Conservation (phyloP, 352 stramenopile species). For the Blastocystis sp. region DNA sequence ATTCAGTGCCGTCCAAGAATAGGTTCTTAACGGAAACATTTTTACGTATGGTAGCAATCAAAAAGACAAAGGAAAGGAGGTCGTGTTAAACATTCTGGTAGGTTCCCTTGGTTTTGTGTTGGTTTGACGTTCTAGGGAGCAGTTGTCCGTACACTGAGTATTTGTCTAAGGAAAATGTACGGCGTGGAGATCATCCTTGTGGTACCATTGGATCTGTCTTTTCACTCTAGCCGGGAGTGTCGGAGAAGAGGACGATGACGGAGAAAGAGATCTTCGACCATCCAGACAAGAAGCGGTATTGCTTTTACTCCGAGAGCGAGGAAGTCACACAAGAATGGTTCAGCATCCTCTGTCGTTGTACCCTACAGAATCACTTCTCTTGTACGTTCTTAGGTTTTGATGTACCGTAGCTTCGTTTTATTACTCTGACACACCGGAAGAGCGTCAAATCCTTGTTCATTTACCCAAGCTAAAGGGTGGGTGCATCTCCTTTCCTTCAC, state of each 20-base stretch:
- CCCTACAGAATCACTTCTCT: slow-evolving; percentile 39
- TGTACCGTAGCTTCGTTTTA: slow-evolving; percentile 34
- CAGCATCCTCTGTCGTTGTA: slow-evolving; percentile 50
- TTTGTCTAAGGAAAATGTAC: slow-evolving; percentile 53
- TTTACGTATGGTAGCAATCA: slow-evolving; percentile 56
- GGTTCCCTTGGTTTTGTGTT: neutral
- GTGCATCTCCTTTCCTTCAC: neutral
- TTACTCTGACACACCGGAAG: slow-evolving; percentile 34
- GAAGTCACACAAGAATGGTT: slow-evolving; percentile 55
- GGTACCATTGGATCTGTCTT: neutral
- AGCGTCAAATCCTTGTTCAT: slow-evolving; percentile 22
- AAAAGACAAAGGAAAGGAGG: slow-evolving; percentile 47
- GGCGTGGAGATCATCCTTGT: slow-evolving; percentile 55
- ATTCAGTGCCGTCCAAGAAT: neutral
- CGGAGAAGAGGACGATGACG: neutral
- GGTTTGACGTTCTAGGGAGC: slow-evolving; percentile 21
- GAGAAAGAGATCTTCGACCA: slow-evolving; percentile 45
- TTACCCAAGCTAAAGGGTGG: slow-evolving; percentile 36
- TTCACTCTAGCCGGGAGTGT: slow-evolving; percentile 32
- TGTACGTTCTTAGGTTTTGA: neutral
- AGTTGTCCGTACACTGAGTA: slow-evolving; percentile 34
- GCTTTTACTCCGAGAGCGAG: slow-evolving; percentile 54
- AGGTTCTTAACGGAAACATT: slow-evolving; percentile 43
- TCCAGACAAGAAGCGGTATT: slow-evolving; percentile 54
- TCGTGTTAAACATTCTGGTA: slow-evolving; percentile 55